Conservation (phyloP, 495 filamentous ascomycete genomes). For the Hypoxylon lenormandii region DNA sequence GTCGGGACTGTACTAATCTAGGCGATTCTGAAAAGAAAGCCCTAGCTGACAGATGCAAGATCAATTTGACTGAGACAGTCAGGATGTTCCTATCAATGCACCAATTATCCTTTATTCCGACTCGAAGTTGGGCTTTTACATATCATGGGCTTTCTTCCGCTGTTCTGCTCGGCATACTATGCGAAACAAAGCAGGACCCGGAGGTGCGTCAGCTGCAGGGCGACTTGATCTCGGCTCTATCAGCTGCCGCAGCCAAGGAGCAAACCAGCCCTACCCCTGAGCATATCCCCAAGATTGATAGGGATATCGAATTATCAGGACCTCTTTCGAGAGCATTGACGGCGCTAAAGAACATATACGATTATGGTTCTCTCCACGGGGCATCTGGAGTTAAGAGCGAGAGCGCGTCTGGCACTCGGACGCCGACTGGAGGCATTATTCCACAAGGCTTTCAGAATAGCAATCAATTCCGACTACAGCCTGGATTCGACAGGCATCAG, state of each 20-base stretch:
- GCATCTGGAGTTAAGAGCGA: constrained; percentile 56
- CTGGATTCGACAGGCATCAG: constrained; percentile 62
- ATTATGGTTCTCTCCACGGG: constrained; percentile 63
- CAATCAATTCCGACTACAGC: constrained; percentile 48
- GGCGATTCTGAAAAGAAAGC: constrained; percentile 59
- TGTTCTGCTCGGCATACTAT: constrained; percentile 72
- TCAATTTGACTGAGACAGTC: constrained; percentile 72
- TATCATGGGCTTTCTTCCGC: constrained; percentile 74
- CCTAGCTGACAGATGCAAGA: constrained; percentile 68
- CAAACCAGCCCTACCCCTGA: constrained; percentile 58
- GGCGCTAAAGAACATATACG: constrained; percentile 69
- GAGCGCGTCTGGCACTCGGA: constrained; percentile 56
- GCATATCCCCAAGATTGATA: constrained; percentile 60
- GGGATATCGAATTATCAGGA: constrained; percentile 67
- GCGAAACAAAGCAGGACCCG: constrained; percentile 69
- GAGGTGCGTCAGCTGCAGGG: constrained; percentile 68
- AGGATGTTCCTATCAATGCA: constrained; percentile 76
- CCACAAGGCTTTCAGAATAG: constrained; percentile 33
- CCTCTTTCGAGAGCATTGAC: constrained; percentile 65
- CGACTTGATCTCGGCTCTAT: constrained; percentile 67
- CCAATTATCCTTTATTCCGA: constrained; percentile 72
- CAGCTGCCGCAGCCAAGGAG: constrained; percentile 67
- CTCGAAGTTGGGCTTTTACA: constrained; percentile 74
- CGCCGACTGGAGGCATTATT: constrained; percentile 50
- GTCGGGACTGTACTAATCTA: constrained; percentile 57